Percentiles rank a stretch among this genome's conserved stretches.
phyloP scores from a whole-genome alignment of 345 rosid genomes.

The Cardamine chenopodiifolia region DNA sequence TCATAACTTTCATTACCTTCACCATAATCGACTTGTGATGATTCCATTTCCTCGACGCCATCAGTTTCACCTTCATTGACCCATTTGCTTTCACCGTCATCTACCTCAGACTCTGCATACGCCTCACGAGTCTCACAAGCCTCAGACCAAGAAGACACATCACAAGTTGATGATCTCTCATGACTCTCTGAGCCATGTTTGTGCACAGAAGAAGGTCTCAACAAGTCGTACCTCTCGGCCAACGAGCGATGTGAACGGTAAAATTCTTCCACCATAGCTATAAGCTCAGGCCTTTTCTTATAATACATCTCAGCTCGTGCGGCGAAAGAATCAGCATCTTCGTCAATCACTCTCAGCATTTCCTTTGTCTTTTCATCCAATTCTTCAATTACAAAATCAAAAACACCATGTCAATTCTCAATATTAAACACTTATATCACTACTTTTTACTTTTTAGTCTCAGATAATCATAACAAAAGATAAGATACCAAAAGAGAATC shows the following conservation, averaged over 20 bases:
- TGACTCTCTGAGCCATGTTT: constrained; percentile 37
- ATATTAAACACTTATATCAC: not conserved
- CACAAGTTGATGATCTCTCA: constrained; percentile 37
- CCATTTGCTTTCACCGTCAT: constrained; percentile 38
- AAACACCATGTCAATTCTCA: constrained; percentile 10
- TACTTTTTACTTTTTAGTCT: not conserved
- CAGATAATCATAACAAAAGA: not conserved
- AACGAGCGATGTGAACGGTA: constrained; percentile 42
- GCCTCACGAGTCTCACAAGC: constrained; percentile 38
- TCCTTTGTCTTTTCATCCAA: constrained; percentile 38
- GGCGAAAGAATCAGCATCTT: constrained; percentile 44
- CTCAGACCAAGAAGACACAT: constrained; percentile 40
- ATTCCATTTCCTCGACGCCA: not conserved
- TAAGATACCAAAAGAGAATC: not conserved
- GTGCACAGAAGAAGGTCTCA: constrained; percentile 36
- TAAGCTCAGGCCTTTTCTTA: constrained; percentile 44
- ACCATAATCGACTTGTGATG: not conserved
- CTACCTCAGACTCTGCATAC: constrained; percentile 39
- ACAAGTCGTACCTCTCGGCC: constrained; percentile 43
- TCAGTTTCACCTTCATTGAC: constrained; percentile 22
- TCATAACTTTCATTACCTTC: not conserved
- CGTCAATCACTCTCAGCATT: constrained; percentile 43
- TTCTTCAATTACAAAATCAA: constrained; percentile 23
- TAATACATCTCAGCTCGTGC: constrained; percentile 48
- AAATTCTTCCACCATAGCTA: constrained; percentile 41